These are phyloP conservation scores for Letharia columbiana DNA, from an alignment of 495 filamentous ascomycete genomes.

Conservation along the genomic window DNA sequence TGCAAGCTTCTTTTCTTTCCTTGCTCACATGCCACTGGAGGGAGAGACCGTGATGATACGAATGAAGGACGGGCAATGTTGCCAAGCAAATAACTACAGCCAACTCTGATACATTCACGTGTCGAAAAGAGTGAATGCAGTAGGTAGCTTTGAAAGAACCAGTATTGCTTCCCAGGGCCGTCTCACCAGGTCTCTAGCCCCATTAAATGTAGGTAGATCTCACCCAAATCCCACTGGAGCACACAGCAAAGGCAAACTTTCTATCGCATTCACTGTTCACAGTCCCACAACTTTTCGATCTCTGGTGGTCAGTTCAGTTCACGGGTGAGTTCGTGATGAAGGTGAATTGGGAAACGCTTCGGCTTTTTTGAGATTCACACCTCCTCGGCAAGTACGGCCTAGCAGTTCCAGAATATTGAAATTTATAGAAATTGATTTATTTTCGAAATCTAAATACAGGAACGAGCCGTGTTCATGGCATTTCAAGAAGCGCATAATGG, in stretches of 20 bases:
- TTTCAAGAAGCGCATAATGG: not conserved
- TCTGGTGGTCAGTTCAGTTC: not conserved
- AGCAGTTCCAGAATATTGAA: constrained; percentile 3
- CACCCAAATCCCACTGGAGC: not conserved
- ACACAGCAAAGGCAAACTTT: not conserved
- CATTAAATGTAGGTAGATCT: not conserved
- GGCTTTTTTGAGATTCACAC: not conserved
- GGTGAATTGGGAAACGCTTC: constrained; percentile 1
- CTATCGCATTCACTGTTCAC: not conserved
- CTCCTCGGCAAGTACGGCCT: constrained; percentile 14
- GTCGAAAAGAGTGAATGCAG: constrained; percentile 1
- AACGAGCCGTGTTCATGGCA: not conserved
- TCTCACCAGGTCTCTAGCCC: not conserved
- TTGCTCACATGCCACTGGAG: not conserved
- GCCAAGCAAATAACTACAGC: not conserved
- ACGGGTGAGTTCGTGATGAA: not conserved
- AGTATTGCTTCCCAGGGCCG: not conserved
- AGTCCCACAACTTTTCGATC: not conserved
- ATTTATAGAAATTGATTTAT: constrained; percentile 14
- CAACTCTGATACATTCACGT: not conserved
- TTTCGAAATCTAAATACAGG: constrained; percentile 17
- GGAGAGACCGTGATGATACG: not conserved
- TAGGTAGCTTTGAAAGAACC: not conserved
- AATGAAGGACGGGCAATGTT: not conserved
- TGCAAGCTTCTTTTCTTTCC: constrained; percentile 1